Base-by-base conservation (phyloP, 176 grass and related monocot species). In the Tuctoria greenei region DNA sequence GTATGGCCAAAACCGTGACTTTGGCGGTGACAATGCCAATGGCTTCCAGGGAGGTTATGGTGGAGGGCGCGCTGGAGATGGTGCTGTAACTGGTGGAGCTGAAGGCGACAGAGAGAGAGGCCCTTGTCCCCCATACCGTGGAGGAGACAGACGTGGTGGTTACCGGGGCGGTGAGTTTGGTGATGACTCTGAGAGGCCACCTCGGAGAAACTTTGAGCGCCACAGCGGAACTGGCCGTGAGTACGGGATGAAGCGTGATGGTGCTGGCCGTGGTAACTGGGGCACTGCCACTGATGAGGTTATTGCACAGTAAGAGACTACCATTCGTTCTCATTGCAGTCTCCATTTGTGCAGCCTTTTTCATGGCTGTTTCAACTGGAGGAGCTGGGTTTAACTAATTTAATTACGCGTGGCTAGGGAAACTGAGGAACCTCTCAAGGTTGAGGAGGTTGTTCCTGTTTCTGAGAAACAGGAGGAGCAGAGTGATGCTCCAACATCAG, bases 251-350 rank as follows among this genome's bases (percentile, higher is more conserved):
- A 93, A 91, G 37, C 94, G 91, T 6, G 83, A 89, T 52, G 94
- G 94, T 4, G 72, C 88, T 8, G 94, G 91, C 1, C 86, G 86
- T 54, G 91, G 94, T 15, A 97, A 97, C 73, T 97, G 91, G 94
- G 94, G 91, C 4, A 72, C 70, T 61, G 61, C 81, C 8, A 77
- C 84, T 57, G 91, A 93, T 67, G 91, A 89, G 54, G 54, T 76
- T 49, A 44, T 87, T 86, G 71, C 73, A 7, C 95, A 86, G 91
- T 92, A 88, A 71, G 77, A 12, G 36, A 64, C 50, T 60, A 23
- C 64, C 12, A 21, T 17, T 7, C 27, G 12, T 47, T 76, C 26
- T 17, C 4, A 11, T 40, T 14, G 13, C 1, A 44, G 24, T 63
- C 57, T 25, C 23, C 25, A 6, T 28, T 18, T 34, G 2, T 45